A percentile compares a stretch with the other conserved stretches of the same genome.
These are phyloP conservation scores for Pelargonium myrrhifolium DNA, from an alignment of 441 rosid species.

Conservation along the genomic window DNA sequence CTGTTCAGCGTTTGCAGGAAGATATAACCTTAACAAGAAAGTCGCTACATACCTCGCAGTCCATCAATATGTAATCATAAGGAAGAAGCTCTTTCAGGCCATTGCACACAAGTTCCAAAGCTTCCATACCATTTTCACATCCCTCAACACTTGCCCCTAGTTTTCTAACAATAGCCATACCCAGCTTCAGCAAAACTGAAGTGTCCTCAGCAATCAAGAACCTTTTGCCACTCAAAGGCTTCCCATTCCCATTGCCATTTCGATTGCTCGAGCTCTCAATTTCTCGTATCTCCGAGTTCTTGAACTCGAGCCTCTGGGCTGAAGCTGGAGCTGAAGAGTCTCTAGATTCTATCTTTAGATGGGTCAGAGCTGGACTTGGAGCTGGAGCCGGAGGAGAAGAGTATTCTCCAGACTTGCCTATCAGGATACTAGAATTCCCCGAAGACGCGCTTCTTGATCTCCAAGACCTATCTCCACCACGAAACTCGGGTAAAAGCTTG, in stretches of 20 bases:
- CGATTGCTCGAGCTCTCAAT: conserved; percentile 23
- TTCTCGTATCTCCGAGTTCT: conserved; percentile 22
- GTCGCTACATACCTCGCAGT: conserved; percentile 48
- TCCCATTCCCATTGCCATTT: no score
- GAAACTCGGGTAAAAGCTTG: conserved; percentile 55
- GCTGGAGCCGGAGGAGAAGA: no score
- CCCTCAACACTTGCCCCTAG: conserved; percentile 47
- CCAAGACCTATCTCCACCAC: conserved; percentile 17
- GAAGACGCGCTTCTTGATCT: neutral
- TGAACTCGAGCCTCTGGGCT: neutral
- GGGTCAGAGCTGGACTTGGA: neutral
- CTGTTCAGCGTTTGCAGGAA: no score
- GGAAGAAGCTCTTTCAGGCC: conserved; percentile 35
- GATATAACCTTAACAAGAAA: no score
- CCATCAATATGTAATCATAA: conserved; percentile 67
- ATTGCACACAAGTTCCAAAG: conserved; percentile 35
- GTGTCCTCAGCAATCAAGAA: conserved; percentile 61
- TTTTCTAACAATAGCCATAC: conserved; percentile 19
- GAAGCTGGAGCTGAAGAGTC: neutral
- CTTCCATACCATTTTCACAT: conserved; percentile 56
- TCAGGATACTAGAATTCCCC: neutral
- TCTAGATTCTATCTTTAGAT: neutral
- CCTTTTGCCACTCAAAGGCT: conserved; percentile 41
- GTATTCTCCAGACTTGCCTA: neutral
- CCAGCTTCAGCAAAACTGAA: conserved; percentile 18